A percentile compares a stretch with the other conserved stretches of the same genome.
Evolutionary conservation across 306 rosid genomes (phyloP).

Genomic region (Coriaria nepalensis): DNA sequence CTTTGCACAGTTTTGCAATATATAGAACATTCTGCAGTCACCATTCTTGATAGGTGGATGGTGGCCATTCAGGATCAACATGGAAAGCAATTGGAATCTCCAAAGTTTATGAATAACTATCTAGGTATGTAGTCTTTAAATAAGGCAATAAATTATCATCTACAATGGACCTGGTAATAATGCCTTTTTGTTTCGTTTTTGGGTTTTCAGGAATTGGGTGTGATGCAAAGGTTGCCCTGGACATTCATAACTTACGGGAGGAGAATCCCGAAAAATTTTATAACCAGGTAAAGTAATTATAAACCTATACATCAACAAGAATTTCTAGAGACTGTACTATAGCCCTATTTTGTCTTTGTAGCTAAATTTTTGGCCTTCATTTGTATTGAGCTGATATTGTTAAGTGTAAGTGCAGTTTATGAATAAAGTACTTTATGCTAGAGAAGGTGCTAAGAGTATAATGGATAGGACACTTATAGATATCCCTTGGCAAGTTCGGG

Average conservation of each 20-base stretch:
- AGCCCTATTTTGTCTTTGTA: neutral
- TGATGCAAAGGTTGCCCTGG: slow-evolving; percentile 98
- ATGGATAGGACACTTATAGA: slow-evolving; percentile 94
- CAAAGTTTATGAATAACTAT: slow-evolving; percentile 86
- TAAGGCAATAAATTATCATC: neutral
- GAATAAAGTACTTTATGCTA: slow-evolving; percentile 98
- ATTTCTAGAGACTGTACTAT: neutral
- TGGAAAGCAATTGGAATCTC: slow-evolving; percentile 51
- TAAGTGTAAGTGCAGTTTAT: slow-evolving; percentile 64
- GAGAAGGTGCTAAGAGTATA: slow-evolving; percentile 95
- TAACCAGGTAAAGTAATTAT: slow-evolving; percentile 58
- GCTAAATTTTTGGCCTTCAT: neutral
- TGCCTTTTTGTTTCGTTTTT: no score
- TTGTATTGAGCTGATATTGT: slow-evolving; percentile 2
- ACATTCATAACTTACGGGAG: slow-evolving; percentile 93
- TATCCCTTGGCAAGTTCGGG: slow-evolving; percentile 87
- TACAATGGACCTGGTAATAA: no score
- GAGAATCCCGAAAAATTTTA: slow-evolving; percentile 97
- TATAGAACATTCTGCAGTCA: slow-evolving; percentile 91
- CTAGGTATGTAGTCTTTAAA: slow-evolving; percentile 46
- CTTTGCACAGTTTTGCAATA: slow-evolving; percentile 80
- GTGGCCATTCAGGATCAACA: slow-evolving; percentile 48
- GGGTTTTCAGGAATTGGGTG: slow-evolving; percentile 72
- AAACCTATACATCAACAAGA: neutral
- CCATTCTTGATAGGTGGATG: slow-evolving; percentile 97